Percentiles rank a stretch among this genome's conserved stretches.
phyloP scores from a whole-genome alignment of 306 rosid species.

The Ochetophila trinervis region DNA sequence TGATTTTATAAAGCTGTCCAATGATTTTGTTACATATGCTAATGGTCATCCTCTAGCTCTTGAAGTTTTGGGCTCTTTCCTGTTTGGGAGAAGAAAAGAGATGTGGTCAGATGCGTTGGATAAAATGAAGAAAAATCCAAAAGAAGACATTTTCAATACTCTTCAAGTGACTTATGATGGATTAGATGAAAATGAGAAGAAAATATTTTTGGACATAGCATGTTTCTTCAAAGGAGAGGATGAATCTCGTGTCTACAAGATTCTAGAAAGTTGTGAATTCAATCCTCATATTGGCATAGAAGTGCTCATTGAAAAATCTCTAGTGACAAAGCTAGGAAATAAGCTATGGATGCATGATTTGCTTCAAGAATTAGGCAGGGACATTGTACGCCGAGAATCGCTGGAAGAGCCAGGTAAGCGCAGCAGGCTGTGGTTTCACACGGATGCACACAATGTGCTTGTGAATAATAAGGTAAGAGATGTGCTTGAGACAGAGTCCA shows the following conservation, averaged over 20 bases:
- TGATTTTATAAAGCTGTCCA: neutral
- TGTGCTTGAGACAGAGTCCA: neutral
- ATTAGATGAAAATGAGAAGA: constrained; percentile 20
- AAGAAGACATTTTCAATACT: constrained; percentile 9
- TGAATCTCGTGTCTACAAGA: constrained; percentile 4
- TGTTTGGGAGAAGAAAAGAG: constrained; percentile 19
- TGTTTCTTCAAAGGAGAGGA: constrained; percentile 44
- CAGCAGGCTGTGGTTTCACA: constrained; percentile 18
- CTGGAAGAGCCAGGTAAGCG: neutral
- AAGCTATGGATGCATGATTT: constrained; percentile 31
- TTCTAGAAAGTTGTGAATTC: constrained; percentile 24
- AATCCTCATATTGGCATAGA: constrained; percentile 26
- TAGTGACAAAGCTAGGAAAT: constrained; percentile 1
- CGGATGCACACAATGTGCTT: constrained; percentile 14
- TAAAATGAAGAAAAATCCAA: constrained; percentile 18
- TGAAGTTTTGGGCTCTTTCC: constrained; percentile 26
- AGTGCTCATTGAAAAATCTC: constrained; percentile 33
- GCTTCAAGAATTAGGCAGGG: constrained; percentile 31
- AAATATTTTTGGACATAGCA: constrained; percentile 29
- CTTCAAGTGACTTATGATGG: constrained; percentile 38
- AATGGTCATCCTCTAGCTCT: constrained; percentile 36
- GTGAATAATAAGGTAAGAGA: constrained; percentile 17
- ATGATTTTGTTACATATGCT: neutral
- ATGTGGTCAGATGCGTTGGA: constrained; percentile 33
- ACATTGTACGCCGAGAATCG: constrained; percentile 22